Evolutionary conservation across 1,139 yeast species (phyloP), one percentile per base, ranked within the genome.

Genomic region (Yamadazyma dushanensis): DNA sequence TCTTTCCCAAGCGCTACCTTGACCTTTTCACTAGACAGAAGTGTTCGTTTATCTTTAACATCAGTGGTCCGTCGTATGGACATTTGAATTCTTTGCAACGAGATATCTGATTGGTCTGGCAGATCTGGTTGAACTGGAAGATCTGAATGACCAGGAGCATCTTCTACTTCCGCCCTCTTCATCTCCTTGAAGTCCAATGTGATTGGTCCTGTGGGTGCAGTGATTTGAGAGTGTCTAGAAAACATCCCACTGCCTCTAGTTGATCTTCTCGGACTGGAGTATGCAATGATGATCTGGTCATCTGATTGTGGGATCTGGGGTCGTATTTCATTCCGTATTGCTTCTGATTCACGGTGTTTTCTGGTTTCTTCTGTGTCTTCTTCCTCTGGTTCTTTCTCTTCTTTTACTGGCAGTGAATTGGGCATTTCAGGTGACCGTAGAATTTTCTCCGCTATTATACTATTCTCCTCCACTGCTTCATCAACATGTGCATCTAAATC

Each of bases 11-110:
- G n/a, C n/a, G n/a, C n/a, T n/a, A n/a, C n/a, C n/a, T n/a, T n/a
- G n/a, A n/a, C n/a, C n/a, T n/a, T n/a, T n/a, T n/a, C n/a, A n/a
- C n/a, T n/a, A n/a, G n/a, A n/a, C n/a, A n/a, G n/a, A n/a, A n/a
- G n/a, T n/a, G n/a, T n/a, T n/a, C n/a, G n/a, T n/a, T n/a, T 16
- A 18, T 13, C 18, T 16, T 30, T 15, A 3, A 26, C 17, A 20
- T 39, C 49, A 3, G 46, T 43, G 15, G 39, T 39, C 23, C 48
- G 36, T 21, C 50, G 35, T 8, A 47, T 37, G 13, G 51, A 43
- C 48, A 45, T 44, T 28, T 44, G 47, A 11, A 47, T 46, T 26
- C 37, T 41, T 16, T 47, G 44, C 15, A 50, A 37, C 3, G 54
- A 48, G 5, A 35, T 46, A 30, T 48, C 53, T 11, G 34, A 31